phyloP scores from a whole-genome alignment of 345 rosid species.

The Hibiscus trionum region DNA sequence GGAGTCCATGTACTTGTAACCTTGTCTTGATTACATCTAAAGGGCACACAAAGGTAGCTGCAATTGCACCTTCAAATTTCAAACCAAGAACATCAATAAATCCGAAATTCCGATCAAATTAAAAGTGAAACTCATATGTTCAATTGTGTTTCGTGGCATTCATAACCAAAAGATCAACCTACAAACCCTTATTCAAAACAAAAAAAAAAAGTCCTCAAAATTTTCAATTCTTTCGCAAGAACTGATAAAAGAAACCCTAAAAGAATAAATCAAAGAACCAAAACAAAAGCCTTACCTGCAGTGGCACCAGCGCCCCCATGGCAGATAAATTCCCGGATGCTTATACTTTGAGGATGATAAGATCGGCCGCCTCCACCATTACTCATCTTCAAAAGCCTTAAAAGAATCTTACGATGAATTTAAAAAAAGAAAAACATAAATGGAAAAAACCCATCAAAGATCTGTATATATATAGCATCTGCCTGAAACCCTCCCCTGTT shows the following conservation, averaged over 20 bases:
- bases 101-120: not conserved
- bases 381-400: not conserved
- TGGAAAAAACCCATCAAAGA: not conserved
- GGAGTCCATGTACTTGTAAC: slow-evolving; percentile 84
- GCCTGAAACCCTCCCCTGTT: not conserved
- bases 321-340: slow-evolving; percentile 32
- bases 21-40: slow-evolving; percentile 98
- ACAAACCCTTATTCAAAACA: not conserved
- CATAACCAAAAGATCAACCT: not conserved
- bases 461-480: not conserved
- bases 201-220: not conserved
- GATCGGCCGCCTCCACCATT: slow-evolving; percentile 26
- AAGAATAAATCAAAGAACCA: not conserved
- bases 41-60: slow-evolving; percentile 89
- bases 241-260: slow-evolving; percentile 6
- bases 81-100: not conserved
- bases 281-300: slow-evolving; percentile 44
- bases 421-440: not conserved
- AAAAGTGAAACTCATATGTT: not conserved
- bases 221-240: not conserved
- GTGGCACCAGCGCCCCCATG: slow-evolving; percentile 84
- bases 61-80: slow-evolving; percentile 61
- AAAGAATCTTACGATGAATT: not conserved
- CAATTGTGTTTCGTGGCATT: not conserved
- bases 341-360: slow-evolving; percentile 22